A percentile compares a stretch with the other conserved stretches of the same genome.
Evolutionary conservation across 78 protist genomes (phyloP).

Genomic region (Bigelowiella natans): DNA sequence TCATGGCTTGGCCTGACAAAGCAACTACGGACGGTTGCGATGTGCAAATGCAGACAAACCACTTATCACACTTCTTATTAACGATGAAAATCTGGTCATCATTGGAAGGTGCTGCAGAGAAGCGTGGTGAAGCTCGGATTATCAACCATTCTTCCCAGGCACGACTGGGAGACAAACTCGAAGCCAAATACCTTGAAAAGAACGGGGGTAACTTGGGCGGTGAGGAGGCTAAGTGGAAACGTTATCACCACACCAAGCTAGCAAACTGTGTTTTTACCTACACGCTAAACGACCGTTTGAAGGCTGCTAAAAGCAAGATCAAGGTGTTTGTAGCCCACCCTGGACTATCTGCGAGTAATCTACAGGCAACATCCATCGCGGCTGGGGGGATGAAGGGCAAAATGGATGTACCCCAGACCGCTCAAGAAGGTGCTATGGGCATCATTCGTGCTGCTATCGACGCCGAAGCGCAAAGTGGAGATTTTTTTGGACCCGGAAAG

Average conservation of each 20-base stretch:
- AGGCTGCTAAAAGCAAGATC: not conserved
- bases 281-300: not conserved
- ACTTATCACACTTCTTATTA: slow-evolving; percentile 28
- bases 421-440: not conserved
- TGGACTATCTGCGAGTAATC: slow-evolving; percentile 13
- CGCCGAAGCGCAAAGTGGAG: too few species aligned
- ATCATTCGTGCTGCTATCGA: too few species aligned
- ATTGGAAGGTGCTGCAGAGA: not conserved
- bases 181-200: not conserved
- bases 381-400: too few species aligned
- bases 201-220: slow-evolving; percentile 6
- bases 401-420: not conserved
- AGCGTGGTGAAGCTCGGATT: slow-evolving; percentile 31
- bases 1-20: not conserved
- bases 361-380: not conserved
- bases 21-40: slow-evolving; percentile 20
- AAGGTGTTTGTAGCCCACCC: not conserved
- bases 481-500: too few species aligned
- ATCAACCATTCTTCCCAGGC: slow-evolving; percentile 21
- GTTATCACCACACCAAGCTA: slow-evolving; percentile 38
- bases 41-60: slow-evolving; percentile 10
- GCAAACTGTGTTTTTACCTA: slow-evolving; percentile 22
- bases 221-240: not conserved
- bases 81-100: not conserved
- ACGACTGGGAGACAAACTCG: not conserved